A percentile compares a stretch with the other conserved stretches of the same genome.
Conservation (phyloP, 2,329 filamentous ascomycete species). For the Trichoderma harzianum region DNA sequence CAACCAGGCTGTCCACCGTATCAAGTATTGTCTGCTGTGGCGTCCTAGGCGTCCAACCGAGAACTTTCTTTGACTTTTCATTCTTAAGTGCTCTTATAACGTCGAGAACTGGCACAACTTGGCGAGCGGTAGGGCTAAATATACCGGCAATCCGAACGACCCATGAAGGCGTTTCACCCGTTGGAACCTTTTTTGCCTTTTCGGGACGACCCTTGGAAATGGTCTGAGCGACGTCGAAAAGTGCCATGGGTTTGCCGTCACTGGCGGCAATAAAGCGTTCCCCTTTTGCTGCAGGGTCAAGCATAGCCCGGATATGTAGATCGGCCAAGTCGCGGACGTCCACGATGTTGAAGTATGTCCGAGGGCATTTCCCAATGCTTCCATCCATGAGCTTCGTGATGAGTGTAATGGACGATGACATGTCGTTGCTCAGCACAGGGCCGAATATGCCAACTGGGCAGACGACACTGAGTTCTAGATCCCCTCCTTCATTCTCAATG, state of each 20-base stretch:
- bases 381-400: conserved; percentile 2
- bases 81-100: not conserved
- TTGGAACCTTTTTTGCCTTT: not conserved
- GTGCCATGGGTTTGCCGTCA: not conserved
- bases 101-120: not conserved
- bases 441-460: conserved; percentile 30
- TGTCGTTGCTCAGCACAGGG: conserved; percentile 26
- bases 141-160: not conserved
- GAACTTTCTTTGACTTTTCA: not conserved
- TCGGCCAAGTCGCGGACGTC: conserved; percentile 30
- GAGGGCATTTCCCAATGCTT: not conserved
- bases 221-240: not conserved
- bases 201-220: not conserved
- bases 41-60: not conserved
- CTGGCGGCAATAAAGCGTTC: conserved; percentile 29
- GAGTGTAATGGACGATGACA: not conserved
- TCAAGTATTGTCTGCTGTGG: not conserved
- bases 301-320: conserved; percentile 23
- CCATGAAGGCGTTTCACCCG: not conserved
- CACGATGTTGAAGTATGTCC: conserved; percentile 27
- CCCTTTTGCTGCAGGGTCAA: conserved; percentile 21
- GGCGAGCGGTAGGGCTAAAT: not conserved
- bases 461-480: conserved; percentile 26
- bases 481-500: conserved; percentile 25
- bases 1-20: not conserved